Percentiles rank a stretch among this genome's conserved stretches.
These are phyloP conservation scores for Russula virescens DNA, from an alignment of 768 basidiomycete genomes.

Conservation along the genomic window DNA sequence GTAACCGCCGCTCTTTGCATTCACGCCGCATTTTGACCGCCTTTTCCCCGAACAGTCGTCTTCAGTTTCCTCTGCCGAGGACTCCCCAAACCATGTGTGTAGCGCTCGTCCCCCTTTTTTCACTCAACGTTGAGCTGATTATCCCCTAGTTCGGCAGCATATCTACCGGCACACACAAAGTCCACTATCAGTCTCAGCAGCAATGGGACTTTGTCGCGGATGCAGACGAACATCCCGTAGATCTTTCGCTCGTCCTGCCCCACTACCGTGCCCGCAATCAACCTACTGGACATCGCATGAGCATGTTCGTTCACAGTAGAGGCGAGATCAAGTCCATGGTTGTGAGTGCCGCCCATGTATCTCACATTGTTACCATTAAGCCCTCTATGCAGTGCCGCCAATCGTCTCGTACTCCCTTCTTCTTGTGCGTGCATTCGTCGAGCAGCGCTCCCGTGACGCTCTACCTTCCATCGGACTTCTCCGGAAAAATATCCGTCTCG, in stretches of 20 bases:
- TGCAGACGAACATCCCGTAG: constrained; percentile 45
- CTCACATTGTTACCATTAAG: not conserved
- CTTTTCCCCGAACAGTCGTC: constrained; percentile 3
- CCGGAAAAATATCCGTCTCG: constrained; percentile 54
- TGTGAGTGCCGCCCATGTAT: constrained; percentile 39
- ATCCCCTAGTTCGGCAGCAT: not conserved
- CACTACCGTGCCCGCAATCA: constrained; percentile 75
- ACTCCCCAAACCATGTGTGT: constrained; percentile 15
- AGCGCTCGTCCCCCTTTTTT: not conserved
- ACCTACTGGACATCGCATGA: constrained; percentile 64
- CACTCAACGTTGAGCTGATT: not conserved
- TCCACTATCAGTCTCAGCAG: constrained; percentile 25
- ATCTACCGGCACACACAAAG: constrained; percentile 21
- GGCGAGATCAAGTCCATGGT: constrained; percentile 64
- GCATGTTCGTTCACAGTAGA: constrained; percentile 54
- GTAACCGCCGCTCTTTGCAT: no score
- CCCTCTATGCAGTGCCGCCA: constrained; percentile 27
- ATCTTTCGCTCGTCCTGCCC: constrained; percentile 64
- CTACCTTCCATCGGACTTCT: constrained; percentile 78
- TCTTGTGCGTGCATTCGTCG: constrained; percentile 56
- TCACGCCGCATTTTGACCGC: not conserved
- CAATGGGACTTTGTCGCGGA: constrained; percentile 62
- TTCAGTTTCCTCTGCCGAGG: constrained; percentile 12
- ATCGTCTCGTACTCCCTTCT: constrained; percentile 30
- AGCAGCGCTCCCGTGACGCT: constrained; percentile 58